phyloP scores from a whole-genome alignment of 2,329 filamentous ascomycete genomes.

The Aspergillus fumigatiaffinis region DNA sequence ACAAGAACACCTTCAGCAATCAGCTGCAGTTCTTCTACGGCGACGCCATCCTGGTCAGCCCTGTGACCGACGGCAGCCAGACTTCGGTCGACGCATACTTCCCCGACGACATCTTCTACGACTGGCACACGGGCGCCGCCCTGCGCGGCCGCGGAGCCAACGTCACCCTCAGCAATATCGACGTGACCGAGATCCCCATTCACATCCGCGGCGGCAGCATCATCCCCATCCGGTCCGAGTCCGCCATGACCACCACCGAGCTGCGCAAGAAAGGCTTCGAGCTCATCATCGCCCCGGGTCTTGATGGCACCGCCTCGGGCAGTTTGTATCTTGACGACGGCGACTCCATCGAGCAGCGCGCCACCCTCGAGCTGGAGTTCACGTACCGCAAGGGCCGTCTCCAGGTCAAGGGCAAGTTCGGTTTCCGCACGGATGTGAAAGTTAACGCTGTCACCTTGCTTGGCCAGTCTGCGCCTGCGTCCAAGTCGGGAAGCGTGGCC shows the following conservation, averaged over 20 bases:
- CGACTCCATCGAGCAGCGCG: constrained; percentile 57
- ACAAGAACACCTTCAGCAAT: constrained; percentile 50
- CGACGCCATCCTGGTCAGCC: constrained; percentile 53
- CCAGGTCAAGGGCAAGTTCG: constrained; percentile 27
- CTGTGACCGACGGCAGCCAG: constrained; percentile 50
- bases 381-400: constrained; percentile 50
- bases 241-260: constrained; percentile 58
- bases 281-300: constrained; percentile 63
- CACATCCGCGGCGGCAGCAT: constrained; percentile 61
- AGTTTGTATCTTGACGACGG: constrained; percentile 76
- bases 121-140: constrained; percentile 52
- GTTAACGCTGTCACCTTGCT: constrained; percentile 34
- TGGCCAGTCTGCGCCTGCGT: constrained; percentile 15
- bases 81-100: constrained; percentile 55
- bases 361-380: constrained; percentile 58
- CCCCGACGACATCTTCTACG: constrained; percentile 57
- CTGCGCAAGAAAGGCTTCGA: constrained; percentile 63
- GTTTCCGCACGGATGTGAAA: constrained; percentile 21
- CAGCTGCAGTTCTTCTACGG: constrained; percentile 60
- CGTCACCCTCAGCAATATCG: constrained; percentile 44
- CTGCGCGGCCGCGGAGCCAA: constrained; percentile 46
- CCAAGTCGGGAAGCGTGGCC: constrained; percentile 10
- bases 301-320: constrained; percentile 61
- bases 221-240: constrained; percentile 52
- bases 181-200: constrained; percentile 55